Conservation (phyloP, 2,329 filamentous ascomycete species). For the Nemania bipapillata region DNA sequence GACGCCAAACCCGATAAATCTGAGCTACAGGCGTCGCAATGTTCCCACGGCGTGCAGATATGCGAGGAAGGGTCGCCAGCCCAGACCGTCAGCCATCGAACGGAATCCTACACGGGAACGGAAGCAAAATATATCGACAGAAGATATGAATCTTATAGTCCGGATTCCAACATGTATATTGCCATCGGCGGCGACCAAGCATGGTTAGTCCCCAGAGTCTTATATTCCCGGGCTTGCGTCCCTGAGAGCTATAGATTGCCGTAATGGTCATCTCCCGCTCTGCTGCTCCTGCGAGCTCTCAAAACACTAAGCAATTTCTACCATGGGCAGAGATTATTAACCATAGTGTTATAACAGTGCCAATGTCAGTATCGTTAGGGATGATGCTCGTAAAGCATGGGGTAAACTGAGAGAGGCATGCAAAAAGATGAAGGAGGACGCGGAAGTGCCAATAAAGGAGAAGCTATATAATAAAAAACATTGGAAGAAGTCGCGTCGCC, state of each 20-base stretch:
- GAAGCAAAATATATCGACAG: background rate
- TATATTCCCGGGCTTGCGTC: too few relatives aligned
- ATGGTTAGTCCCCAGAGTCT: too few relatives aligned
- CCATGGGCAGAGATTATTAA: too few relatives aligned
- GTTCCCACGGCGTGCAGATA: background rate
- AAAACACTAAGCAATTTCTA: too few relatives aligned
- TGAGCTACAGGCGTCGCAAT: background rate
- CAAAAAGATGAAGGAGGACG: background rate
- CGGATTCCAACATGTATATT: too few relatives aligned
- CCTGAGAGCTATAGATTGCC: too few relatives aligned
- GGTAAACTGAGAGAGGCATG: background rate
- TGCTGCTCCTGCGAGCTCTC: too few relatives aligned
- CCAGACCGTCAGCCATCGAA: background rate
- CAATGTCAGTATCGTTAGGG: background rate
- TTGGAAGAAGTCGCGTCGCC: background rate
- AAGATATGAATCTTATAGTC: background rate
- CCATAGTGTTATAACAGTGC: too few relatives aligned
- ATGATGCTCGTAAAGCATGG: background rate
- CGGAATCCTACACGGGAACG: background rate
- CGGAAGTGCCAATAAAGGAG: background rate
- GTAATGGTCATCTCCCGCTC: too few relatives aligned
- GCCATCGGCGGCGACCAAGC: too few relatives aligned
- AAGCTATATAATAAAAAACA: background rate
- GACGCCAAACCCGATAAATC: background rate
- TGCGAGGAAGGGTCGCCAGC: background rate